These are phyloP conservation scores for Allium sativum DNA, from an alignment of 106 monocot genomes.

Conservation along the genomic window DNA sequence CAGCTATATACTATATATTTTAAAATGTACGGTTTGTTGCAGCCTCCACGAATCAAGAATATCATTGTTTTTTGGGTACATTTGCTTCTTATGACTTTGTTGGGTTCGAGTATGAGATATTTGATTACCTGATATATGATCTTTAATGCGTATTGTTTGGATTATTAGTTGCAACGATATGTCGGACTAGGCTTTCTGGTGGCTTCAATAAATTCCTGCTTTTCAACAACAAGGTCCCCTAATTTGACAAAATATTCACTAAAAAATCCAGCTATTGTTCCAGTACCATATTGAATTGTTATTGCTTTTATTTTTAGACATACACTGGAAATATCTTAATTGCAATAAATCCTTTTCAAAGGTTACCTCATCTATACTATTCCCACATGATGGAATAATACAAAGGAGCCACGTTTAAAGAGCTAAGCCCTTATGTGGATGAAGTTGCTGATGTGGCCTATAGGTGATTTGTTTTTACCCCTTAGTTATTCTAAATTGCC, in stretches of 20 bases:
- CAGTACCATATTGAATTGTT: constrained; percentile 67
- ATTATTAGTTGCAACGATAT: too few species aligned
- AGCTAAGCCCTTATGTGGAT: constrained; percentile 43
- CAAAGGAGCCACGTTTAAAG: constrained; percentile 38
- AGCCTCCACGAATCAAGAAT: too few species aligned
- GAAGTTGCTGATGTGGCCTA: constrained; percentile 46
- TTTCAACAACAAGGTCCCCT: constrained; percentile 57
- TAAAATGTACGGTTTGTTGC: too few species aligned
- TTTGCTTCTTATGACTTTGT: too few species aligned
- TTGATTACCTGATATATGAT: too few species aligned
- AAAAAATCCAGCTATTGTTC: constrained; percentile 60
- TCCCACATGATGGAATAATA: constrained; percentile 48
- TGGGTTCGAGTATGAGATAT: too few species aligned
- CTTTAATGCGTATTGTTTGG: too few species aligned
- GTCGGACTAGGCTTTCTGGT: constrained; percentile 43
- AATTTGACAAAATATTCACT: constrained; percentile 56
- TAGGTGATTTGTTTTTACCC: constrained; percentile 12
- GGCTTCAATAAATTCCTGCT: constrained; percentile 67
- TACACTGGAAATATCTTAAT: constrained; percentile 43
- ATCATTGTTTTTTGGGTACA: too few species aligned
- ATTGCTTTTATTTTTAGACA: constrained; percentile 27
- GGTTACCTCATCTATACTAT: constrained; percentile 40
- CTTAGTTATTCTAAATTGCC: too few species aligned
- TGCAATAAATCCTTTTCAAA: constrained; percentile 49
- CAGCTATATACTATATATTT: too few species aligned